A percentile compares a stretch with the other conserved stretches of the same genome.
phyloP scores from a whole-genome alignment of 1,284 basidiomycete species.

The Porodaedalea pini region DNA sequence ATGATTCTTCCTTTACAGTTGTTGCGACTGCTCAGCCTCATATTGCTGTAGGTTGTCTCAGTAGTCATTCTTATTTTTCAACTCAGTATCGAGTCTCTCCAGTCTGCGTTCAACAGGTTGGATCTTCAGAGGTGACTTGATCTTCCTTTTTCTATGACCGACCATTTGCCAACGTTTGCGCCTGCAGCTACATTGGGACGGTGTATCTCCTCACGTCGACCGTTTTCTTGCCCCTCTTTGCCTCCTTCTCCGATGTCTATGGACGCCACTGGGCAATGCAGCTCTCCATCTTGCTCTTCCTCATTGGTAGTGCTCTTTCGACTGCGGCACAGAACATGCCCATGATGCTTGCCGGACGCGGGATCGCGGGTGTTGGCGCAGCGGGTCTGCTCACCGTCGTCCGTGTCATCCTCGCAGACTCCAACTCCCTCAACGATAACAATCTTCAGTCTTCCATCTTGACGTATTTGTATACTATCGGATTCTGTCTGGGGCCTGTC shows the following conservation, averaged over 20 bases:
- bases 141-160: constrained; percentile 14
- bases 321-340: constrained; percentile 42
- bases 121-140: constrained; percentile 42
- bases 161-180: neutral
- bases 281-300: constrained; percentile 41
- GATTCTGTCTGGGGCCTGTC: constrained; percentile 43
- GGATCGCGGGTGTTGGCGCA: constrained; percentile 45
- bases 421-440: constrained; percentile 39
- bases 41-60: constrained; percentile 39
- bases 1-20: constrained; percentile 31
- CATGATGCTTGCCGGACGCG: constrained; percentile 43
- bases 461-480: constrained; percentile 42
- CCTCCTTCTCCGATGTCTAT: constrained; percentile 45
- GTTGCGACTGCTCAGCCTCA: constrained; percentile 51
- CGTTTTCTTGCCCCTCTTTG: constrained; percentile 53
- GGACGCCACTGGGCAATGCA: constrained; percentile 47
- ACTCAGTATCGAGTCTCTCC: neutral
- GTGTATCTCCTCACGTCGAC: constrained; percentile 42
- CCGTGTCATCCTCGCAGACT: constrained; percentile 44
- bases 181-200: constrained; percentile 38
- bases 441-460: constrained; percentile 40
- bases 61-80: neutral
- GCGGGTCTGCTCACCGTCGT: constrained; percentile 46
- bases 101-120: constrained; percentile 45
- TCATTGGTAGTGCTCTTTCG: constrained; percentile 44